Evolutionary conservation across 768 basidiomycete genomes (phyloP), one percentile per base, ranked within the genome.

Genomic region (Boletellus sp.): DNA sequence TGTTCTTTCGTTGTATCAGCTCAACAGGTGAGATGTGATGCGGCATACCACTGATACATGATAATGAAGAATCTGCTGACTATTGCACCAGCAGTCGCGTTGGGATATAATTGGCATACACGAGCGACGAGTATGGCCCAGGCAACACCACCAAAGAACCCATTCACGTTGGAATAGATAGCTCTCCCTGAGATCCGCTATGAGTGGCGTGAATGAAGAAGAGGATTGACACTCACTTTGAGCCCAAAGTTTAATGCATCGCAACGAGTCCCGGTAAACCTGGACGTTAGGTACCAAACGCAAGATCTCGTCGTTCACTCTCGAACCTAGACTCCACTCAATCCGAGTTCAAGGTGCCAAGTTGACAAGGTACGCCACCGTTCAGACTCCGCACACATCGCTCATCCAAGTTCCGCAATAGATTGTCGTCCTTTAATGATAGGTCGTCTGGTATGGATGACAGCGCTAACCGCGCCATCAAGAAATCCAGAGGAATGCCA

Each of bases 81-180:
- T 57, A 99, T 94, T 4, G 90, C 91, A 15, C 94, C 93, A 12
- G 94, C 92, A 51, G 85, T 84, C 8, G 93, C 94, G 53, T 86
- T 96, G 26, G 96, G 96, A 68, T 98, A 99, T 47, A 99, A 72
- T 64, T 99, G 96, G 72, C 96, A 99, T 78, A 98, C 94, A 69
- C 96, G 85, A 44, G 96, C 96, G n/a, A 97, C 94, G 35, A 98
- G 81, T 77, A 98, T 89, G 4, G 95, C 91, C 96, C 96, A 99
- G 24, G 94, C 95, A 2, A 98, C 95, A 62, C 96, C 96, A 49
- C 96, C 96, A 28, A 95, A 79, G 69, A 98, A 99, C 17, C 95
- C 96, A 60, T 93, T 93, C 11, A 97, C 92, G 67, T 99, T 99
- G 1, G 94, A 95, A 70, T 97, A 97, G 53, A 99, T 95, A 22